Evolutionary conservation across 176 grass and related monocot genomes (phyloP).

Genomic region (Poa annua): DNA sequence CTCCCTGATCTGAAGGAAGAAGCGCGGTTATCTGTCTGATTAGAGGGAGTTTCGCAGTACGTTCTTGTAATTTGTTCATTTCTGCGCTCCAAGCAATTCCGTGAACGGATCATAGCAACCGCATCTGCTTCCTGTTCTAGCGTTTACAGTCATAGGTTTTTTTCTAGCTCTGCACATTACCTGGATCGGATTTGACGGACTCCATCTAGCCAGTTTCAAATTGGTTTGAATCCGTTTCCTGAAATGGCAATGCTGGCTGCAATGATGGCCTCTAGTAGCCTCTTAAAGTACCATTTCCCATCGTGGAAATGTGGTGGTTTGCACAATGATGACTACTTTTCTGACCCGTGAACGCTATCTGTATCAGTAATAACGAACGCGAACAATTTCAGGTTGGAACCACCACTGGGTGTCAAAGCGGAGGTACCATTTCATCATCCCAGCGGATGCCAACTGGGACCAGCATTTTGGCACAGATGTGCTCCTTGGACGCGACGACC

Average conservation of each 20-base stretch:
- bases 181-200: slow-evolving; percentile 16
- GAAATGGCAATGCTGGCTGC: slow-evolving; percentile 25
- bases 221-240: slow-evolving; percentile 30
- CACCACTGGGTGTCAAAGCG: slow-evolving; percentile 90
- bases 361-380: background rate
- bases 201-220: slow-evolving; percentile 28
- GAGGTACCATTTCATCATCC: slow-evolving; percentile 90
- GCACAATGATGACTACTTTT: slow-evolving; percentile 35
- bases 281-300: slow-evolving; percentile 36
- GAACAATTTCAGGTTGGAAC: slow-evolving; percentile 67
- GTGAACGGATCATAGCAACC: background rate
- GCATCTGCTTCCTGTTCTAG: slow-evolving; percentile 28
- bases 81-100: background rate
- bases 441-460: slow-evolving; percentile 60
- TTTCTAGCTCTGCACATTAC: background rate
- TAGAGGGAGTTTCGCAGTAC: background rate
- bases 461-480: slow-evolving; percentile 40
- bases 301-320: slow-evolving; percentile 40
- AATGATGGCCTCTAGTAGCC: slow-evolving; percentile 32
- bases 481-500: slow-evolving; percentile 50
- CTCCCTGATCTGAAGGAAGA: background rate
- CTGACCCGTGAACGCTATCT: background rate
- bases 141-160: background rate
- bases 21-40: background rate
- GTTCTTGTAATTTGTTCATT: slow-evolving; percentile 6